Percentiles rank a stretch among this genome's conserved stretches.
Conservation (phyloP, 2,329 filamentous ascomycete species). For the Ustilaginoidea virens region DNA sequence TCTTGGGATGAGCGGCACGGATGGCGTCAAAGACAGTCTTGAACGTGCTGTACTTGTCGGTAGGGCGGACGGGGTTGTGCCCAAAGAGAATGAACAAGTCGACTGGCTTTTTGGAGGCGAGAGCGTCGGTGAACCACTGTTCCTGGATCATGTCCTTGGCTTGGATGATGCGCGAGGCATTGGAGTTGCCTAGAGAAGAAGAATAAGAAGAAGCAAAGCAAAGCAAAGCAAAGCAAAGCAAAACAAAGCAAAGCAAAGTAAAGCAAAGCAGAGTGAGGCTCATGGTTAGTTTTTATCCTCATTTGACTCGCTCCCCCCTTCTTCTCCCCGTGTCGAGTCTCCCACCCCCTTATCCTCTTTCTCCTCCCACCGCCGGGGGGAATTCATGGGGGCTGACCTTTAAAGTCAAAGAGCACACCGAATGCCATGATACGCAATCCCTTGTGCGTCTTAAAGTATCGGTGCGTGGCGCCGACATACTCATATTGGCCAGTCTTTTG, state of each 20-base stretch:
- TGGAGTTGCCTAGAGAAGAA: constrained; percentile 33
- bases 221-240: too few relatives aligned
- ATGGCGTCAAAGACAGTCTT: constrained; percentile 39
- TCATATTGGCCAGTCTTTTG: constrained; percentile 21
- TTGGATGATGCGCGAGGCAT: constrained; percentile 43
- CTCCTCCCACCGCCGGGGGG: too few relatives aligned
- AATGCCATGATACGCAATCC: constrained; percentile 29
- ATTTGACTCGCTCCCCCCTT: too few relatives aligned
- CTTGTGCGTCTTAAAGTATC: constrained; percentile 26
- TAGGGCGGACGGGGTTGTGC: constrained; percentile 41
- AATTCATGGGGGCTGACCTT: too few relatives aligned
- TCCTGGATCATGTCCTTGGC: constrained; percentile 35
- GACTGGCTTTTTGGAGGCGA: constrained; percentile 36
- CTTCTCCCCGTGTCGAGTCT: too few relatives aligned
- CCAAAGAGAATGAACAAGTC: constrained; percentile 50
- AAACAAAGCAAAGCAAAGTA: too few relatives aligned
- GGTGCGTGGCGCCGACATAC: constrained; percentile 26
- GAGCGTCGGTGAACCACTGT: constrained; percentile 43
- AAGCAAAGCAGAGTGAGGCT: too few relatives aligned
- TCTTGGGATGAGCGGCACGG: constrained; percentile 35
- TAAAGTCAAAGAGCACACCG: constrained; percentile 30
- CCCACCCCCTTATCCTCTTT: too few relatives aligned
- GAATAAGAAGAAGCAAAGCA: constrained; percentile 13
- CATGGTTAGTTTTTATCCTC: too few relatives aligned
- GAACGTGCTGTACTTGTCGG: constrained; percentile 26